phyloP scores from a whole-genome alignment of 805 yeast species.

The Ogataea trehaloabstinens region DNA sequence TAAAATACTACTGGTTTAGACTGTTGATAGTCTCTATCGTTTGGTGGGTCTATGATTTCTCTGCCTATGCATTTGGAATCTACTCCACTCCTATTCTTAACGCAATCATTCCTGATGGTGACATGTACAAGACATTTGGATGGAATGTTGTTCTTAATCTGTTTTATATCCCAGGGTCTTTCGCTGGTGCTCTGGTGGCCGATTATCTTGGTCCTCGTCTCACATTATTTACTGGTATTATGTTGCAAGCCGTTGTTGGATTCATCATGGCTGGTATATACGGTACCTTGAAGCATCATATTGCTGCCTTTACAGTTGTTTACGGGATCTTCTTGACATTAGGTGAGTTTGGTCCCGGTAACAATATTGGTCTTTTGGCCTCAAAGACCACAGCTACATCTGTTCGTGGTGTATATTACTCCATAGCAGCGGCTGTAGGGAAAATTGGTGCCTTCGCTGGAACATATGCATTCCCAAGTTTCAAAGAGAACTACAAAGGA shows the following conservation, averaged over 20 bases:
- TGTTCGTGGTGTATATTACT: constrained; percentile 87
- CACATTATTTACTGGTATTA: constrained; percentile 67
- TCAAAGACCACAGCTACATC: constrained; percentile 85
- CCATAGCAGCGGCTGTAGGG: constrained; percentile 88
- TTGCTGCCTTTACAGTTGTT: constrained; percentile 79
- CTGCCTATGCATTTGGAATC: constrained; percentile 82
- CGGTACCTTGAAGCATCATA: constrained; percentile 49
- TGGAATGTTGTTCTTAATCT: constrained; percentile 89
- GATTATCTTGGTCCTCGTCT: constrained; percentile 91
- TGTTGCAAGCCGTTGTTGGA: constrained; percentile 75
- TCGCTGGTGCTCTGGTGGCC: constrained; percentile 80
- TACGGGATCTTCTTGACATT: constrained; percentile 84
- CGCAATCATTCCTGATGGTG: constrained; percentile 54
- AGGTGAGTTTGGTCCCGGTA: constrained; percentile 96
- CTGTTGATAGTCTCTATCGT: constrained; percentile 65
- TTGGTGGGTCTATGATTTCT: constrained; percentile 92
- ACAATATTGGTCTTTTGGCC: constrained; percentile 84
- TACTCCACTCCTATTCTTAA: constrained; percentile 72
- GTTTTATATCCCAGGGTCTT: constrained; percentile 88
- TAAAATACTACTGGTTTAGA: constrained; percentile 86
- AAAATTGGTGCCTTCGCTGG: constrained; percentile 93
- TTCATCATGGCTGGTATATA: constrained; percentile 78
- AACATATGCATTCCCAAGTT: constrained; percentile 81
- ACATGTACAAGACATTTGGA: constrained; percentile 75
- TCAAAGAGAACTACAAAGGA: constrained; percentile 60